These are phyloP conservation scores for Boehmeria nivea DNA, from an alignment of 306 rosid genomes.

Conservation along the genomic window DNA sequence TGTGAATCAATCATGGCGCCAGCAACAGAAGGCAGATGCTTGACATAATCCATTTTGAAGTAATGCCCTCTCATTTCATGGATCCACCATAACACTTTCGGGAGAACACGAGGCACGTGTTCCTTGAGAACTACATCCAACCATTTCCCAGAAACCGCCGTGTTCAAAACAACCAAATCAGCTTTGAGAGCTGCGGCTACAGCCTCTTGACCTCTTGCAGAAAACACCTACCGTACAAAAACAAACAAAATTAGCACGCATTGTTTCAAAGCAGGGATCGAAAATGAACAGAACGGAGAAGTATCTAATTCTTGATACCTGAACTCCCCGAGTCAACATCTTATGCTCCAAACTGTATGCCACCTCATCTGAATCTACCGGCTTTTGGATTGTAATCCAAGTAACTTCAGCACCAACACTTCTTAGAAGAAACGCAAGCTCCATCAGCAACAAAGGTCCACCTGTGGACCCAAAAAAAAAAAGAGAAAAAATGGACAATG, in stretches of 20 bases:
- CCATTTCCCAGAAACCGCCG: conserved; percentile 99
- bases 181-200: conserved; percentile 75
- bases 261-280: neutral
- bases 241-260: conserved; percentile 4
- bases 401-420: conserved; percentile 65
- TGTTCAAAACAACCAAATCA: conserved; percentile 78
- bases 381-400: conserved; percentile 71
- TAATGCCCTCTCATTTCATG: conserved; percentile 99
- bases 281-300: neutral
- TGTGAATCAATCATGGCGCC: conserved; percentile 99
- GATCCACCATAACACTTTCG: conserved; percentile 99
- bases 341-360: conserved; percentile 64
- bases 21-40: conserved; percentile 92
- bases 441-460: conserved; percentile 80
- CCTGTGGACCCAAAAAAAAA: too few relatives aligned
- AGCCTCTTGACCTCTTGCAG: conserved; percentile 70
- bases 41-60: conserved; percentile 91
- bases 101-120: conserved; percentile 63
- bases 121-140: conserved; percentile 78
- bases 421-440: conserved; percentile 71
- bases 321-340: conserved; percentile 74
- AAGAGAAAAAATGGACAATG: neutral
- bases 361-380: conserved; percentile 39
- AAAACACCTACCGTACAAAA: conserved; percentile 42
- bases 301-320: conserved; percentile 33